phyloP scores from a whole-genome alignment of 805 yeast genomes.

The Saturnispora quitensis region DNA sequence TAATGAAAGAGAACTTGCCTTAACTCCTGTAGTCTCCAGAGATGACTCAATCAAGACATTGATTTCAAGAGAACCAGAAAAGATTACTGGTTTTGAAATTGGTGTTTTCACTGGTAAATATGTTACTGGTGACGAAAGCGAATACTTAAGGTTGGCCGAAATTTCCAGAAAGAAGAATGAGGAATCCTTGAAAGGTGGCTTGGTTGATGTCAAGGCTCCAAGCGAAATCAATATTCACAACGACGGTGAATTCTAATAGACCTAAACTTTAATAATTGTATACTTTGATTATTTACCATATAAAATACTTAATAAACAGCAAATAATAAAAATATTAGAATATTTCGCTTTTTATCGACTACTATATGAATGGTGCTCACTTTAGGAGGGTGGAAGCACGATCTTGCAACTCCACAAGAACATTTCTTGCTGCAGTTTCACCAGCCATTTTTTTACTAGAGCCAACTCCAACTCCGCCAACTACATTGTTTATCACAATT shows the following conservation, averaged over 20 bases:
- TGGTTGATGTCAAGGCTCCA: slow-evolving; percentile 72
- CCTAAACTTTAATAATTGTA: background rate
- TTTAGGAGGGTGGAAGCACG: background rate
- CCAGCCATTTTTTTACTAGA: slow-evolving; percentile 10
- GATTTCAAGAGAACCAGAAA: slow-evolving; percentile 15
- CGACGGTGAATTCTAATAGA: slow-evolving; percentile 39
- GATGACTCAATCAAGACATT: slow-evolving; percentile 24
- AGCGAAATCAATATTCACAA: slow-evolving; percentile 49
- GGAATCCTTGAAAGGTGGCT: slow-evolving; percentile 31
- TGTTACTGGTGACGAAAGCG: slow-evolving; percentile 87
- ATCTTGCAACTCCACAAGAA: background rate
- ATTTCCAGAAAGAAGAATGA: slow-evolving; percentile 67
- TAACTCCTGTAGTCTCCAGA: slow-evolving; percentile 28
- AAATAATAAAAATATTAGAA: background rate
- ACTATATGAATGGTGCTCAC: background rate
- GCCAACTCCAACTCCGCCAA: slow-evolving; percentile 4
- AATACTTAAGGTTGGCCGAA: slow-evolving; percentile 75
- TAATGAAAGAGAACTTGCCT: slow-evolving; percentile 27
- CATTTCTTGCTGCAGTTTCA: slow-evolving; percentile 8
- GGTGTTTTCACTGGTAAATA: slow-evolving; percentile 96
- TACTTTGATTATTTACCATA: background rate
- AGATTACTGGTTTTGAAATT: slow-evolving; percentile 67
- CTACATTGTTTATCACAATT: background rate
- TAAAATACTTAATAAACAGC: background rate
- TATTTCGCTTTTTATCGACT: background rate